These are phyloP conservation scores for Crinitomyces ghanaensis DNA, from an alignment of 805 yeast species.

Conservation along the genomic window DNA sequence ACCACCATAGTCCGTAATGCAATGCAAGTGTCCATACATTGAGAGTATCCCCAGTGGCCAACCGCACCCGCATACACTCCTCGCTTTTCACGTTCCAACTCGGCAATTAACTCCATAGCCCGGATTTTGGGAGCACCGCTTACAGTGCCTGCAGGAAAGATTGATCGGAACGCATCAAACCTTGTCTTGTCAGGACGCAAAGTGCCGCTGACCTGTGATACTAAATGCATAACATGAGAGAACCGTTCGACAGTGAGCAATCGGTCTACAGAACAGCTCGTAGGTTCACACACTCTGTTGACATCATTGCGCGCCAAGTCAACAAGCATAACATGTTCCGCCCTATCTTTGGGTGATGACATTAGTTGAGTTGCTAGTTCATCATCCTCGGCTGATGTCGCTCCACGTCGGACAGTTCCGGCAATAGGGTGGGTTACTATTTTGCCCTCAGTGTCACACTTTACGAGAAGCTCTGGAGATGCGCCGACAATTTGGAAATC, in stretches of 20 bases:
- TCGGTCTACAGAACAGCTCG: constrained; percentile 75
- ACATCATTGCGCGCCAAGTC: constrained; percentile 95
- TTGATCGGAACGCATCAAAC: constrained; percentile 94
- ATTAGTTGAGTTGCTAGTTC: constrained; percentile 61
- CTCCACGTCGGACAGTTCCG: constrained; percentile 88
- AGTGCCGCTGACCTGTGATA: constrained; percentile 88
- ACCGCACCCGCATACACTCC: constrained; percentile 99
- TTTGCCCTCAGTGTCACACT: constrained; percentile 66
- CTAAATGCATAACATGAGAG: constrained; percentile 94
- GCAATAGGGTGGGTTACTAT: constrained; percentile 96
- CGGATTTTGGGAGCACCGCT: constrained; percentile 96
- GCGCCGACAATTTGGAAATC: constrained; percentile 97
- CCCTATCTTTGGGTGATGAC: constrained; percentile 78
- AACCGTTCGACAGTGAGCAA: constrained; percentile 84
- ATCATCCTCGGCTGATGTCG: constrained; percentile 86
- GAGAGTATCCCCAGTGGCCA: constrained; percentile 95
- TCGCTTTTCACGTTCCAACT: constrained; percentile 80
- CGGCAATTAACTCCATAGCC: constrained; percentile 92
- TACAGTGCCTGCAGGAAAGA: constrained; percentile 98
- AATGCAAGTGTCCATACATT: constrained; percentile 93
- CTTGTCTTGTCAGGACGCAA: constrained; percentile 73
- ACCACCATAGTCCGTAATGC: constrained; percentile 95
- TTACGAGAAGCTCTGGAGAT: constrained; percentile 87
- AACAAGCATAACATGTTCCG: constrained; percentile 98
- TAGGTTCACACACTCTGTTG: constrained; percentile 87